Base-by-base conservation (phyloP, 306 rosid genomes). In the Vigna radiata region DNA sequence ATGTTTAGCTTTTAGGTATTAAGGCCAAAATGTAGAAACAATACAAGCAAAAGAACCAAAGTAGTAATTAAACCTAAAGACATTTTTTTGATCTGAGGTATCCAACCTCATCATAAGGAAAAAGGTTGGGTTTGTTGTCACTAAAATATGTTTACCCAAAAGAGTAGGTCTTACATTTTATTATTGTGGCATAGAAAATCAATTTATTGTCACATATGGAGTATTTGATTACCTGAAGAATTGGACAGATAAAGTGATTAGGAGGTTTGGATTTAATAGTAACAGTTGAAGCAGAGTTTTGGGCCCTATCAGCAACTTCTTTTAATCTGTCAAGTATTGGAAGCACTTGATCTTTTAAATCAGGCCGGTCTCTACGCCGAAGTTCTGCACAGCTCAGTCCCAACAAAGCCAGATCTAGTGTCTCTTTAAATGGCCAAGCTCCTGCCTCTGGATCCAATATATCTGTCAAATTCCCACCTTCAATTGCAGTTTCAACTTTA, bases 181-280 rank as follows among this genome's bases (percentile, higher is more conserved):
- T 13, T 58, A 7, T 72, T 48, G 27, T 31, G 70, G 10, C 10
- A 33, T 13, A 72, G 19, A 76, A 53, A 77, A 48, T 9, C 58
- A 74, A 37, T 25, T 2, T 18, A 8, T 64, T 76, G 2, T 31
- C 54, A 25, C 53, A 14, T 48, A 73, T 49, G 44, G 50, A 77
- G 83, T 46, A 58, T 55, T 48, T 31, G 21, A 70, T 48, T 86
- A 92, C 99, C 97, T 89, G 88, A 62, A 89, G 91, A 80, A 96
- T 92, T 77, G 98, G 98, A 79, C 99, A 96, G 72, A 91, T 85
- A 63, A 92, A 96, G 86, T 92, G 99, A 81, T 81, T 92, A 74
- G 99, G 97, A 75, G 90, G 87, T 49, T 86, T 81, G 63, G 88
- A 69, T 46, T 82, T 87, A 55, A 85, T 67, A 43, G 47, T 39